Percentiles rank a stretch among this genome's conserved stretches.
These are phyloP conservation scores for Funneliformis geosporum DNA, from an alignment of 192 early-diverging fungal species.

Conservation along the genomic window DNA sequence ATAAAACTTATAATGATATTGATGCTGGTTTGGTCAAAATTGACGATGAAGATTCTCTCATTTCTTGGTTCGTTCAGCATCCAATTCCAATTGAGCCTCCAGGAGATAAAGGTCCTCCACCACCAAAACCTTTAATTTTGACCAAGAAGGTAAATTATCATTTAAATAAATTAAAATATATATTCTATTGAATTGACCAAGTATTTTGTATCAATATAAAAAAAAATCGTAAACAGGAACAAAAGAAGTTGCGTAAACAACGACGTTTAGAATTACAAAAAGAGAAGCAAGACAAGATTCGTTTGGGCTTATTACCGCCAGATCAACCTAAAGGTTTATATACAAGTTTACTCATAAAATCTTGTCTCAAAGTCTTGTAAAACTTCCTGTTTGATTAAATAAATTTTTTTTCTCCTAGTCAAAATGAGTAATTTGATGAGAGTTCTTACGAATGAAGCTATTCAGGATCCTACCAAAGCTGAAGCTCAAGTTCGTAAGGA, in stretches of 20 bases:
- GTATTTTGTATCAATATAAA: neutral
- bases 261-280: conserved; percentile 78
- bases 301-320: conserved; percentile 87
- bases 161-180: neutral
- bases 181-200: neutral
- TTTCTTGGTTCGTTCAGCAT: conserved; percentile 83
- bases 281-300: conserved; percentile 94
- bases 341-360: neutral
- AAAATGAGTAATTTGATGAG: conserved; percentile 93
- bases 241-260: conserved; percentile 92
- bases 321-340: conserved; percentile 77
- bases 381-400: neutral
- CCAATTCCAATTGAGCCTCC: conserved; percentile 83
- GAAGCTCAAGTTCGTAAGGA: conserved; percentile 91
- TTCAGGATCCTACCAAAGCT: conserved; percentile 92
- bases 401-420: conserved; percentile 45
- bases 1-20: conserved; percentile 71
- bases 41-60: conserved; percentile 52
- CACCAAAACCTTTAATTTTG: conserved; percentile 72
- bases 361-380: neutral
- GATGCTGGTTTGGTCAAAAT: conserved; percentile 40
- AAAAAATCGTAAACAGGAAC: conserved; percentile 56
- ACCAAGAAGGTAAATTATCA: conserved; percentile 64
- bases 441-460: conserved; percentile 91
- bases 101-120: conserved; percentile 56